Base-by-base conservation (phyloP, 352 stramenopile species). In the Phytophthora multivora region DNA sequence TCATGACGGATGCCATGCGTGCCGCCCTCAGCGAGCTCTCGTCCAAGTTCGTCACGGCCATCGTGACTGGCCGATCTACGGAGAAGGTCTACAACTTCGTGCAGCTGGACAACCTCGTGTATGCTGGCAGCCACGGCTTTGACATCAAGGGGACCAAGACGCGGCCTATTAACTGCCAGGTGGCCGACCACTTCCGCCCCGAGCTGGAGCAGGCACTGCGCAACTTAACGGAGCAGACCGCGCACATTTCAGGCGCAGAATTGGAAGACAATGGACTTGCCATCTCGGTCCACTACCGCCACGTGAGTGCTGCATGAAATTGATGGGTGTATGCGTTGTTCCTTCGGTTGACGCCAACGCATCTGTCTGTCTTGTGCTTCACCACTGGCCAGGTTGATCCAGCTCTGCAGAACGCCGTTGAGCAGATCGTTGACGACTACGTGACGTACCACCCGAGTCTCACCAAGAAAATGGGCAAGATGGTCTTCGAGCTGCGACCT, bases 351-450 rank as follows among this genome's bases (percentile, higher is more conserved):
- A 41, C 40, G 26, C 51, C 47, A 63, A 68, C 33, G 23, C 51
- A 62, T 61, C 38, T 50, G 31, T 60, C 45, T 68, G 51, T 63
- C 33, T 66, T 63, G 50, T 64, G 50, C 16, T 49, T 49, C 48
- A 31, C 43, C 30, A 45, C 46, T 73, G 15, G n/a, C 21, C 52
- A 80, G 74, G 68, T 83, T 43, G 74, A 69, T 28, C 61, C 63
- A 5, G 60, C 65, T 21, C 62, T 83, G 9, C 77, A 89, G 43
- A 56, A 63, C n/a, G 54, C 90, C 1, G 91, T 98, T 5, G 72
- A 89, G 30, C 65, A 78, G 9, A 98, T 98, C 40, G 77, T 99
- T 10, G 81, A 96, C 47, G 66, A 63, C 50, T 98, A 93, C 63
- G 53, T 85, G 21, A 46, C 46, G 10, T 71, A 62, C 12, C 62